Base-by-base conservation (phyloP, 192 early-diverging fungal genomes). In the Podila epigama region DNA sequence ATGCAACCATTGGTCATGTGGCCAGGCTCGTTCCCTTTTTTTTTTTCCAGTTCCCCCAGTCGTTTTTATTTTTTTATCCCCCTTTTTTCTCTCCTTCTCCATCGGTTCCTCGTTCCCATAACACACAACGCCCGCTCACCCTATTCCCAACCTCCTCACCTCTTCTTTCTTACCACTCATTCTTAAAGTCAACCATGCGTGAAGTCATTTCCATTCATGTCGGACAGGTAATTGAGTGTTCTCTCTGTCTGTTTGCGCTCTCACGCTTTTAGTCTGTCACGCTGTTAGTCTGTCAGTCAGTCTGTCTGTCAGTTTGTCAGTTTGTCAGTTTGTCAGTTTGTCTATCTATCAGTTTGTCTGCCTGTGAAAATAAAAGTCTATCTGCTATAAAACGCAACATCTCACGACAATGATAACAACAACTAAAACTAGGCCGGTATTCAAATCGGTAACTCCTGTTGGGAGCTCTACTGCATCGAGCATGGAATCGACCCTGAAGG, bases 361-460 rank as follows among this genome's bases (percentile, higher is more conserved):
- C n/a, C n/a, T n/a, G n/a, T n/a, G n/a, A n/a, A n/a, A n/a, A n/a
- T n/a, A n/a, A n/a, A n/a, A n/a, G n/a, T n/a, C n/a, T n/a, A n/a
- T n/a, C n/a, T n/a, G n/a, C n/a, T n/a, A n/a, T n/a, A n/a, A n/a
- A n/a, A n/a, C n/a, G n/a, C n/a, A n/a, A n/a, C n/a, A n/a, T 33
- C 31, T n/a, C 53, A 5, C 10, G 51, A 5, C 22, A 55, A 25
- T 28, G 13, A 8, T 32, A 10, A 11, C 28, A 27, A 51, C 50
- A 51, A n/a, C 6, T 53, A 5, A 15, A 55, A 27, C 16, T 60
- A 16, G 85, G 98, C 98, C 79, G 98, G 98, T 98, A 95, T 99
- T 83, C 98, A 99, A 84, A 99, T 99, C 79, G 98, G 98, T 93
- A 98, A 98, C 89, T 95, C 96, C 89, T 99, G 98, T 86, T 99